Evolutionary conservation across 164 flowering plant species (phyloP).

Genomic region (Chimonanthus salicifolius): DNA sequence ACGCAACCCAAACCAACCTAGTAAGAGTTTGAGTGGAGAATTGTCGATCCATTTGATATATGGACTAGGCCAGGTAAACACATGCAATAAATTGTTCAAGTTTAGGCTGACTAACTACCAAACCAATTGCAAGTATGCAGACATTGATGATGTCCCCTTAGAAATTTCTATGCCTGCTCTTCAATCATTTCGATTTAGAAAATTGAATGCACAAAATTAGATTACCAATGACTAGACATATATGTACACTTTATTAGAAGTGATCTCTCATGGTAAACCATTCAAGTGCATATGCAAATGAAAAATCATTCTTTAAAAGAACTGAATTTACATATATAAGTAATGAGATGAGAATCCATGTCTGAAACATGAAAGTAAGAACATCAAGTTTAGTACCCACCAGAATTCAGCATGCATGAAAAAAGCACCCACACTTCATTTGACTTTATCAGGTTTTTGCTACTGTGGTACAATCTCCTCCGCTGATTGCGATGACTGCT

Average conservation of each 20-base stretch:
- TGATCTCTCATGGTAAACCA: background rate
- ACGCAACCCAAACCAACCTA: too few relatives aligned
- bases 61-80: too few relatives aligned
- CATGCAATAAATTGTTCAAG: too few relatives aligned
- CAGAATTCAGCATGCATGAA: background rate
- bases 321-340: slow-evolving; percentile 14
- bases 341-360: slow-evolving; percentile 4
- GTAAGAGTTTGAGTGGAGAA: too few relatives aligned
- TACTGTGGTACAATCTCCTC: slow-evolving; percentile 16
- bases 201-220: background rate
- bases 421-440: background rate
- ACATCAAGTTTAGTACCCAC: background rate
- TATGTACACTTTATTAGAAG: slow-evolving; percentile 15
- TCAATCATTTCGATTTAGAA: too few relatives aligned
- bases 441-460: background rate
- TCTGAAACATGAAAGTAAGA: background rate
- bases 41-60: too few relatives aligned
- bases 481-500: slow-evolving; percentile 30
- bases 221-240: background rate
- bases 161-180: too few relatives aligned
- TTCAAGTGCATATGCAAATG: background rate
- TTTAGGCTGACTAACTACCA: too few relatives aligned
- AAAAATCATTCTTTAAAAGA: background rate
- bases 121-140: too few relatives aligned
- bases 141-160: too few relatives aligned